Base-by-base conservation (phyloP, 129 eudicot species). In the Glebionis coronaria region DNA sequence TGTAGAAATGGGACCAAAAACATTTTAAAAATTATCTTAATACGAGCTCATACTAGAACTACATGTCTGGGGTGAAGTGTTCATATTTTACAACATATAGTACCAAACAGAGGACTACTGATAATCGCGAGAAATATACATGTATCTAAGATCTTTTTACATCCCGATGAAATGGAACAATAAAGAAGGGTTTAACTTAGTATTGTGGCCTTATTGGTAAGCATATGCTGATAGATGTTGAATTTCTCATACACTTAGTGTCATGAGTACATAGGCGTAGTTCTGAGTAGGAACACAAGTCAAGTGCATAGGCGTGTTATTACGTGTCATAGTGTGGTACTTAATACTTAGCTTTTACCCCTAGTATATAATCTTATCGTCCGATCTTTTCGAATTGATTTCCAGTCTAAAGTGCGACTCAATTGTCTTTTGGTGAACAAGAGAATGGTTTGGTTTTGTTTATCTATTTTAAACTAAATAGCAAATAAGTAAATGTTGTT, bases 81-180 rank as follows among this genome's bases (percentile, higher is more conserved):
- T 67, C 38, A 53, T 52, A 51, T 12, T 14, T 27, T 56, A 23
- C 15, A 20, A 10, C 28, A n/a, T n/a, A 53, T 21, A 54, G 21
- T 42, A 56, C 8, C 44, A 56, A 70, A 44, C 35, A 70, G 75
- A 59, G 49, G 44, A 70, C 64, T 25, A 56, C 3, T 8, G 3
- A 6, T 44, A 44, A 10, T 50, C 15, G 27, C 18, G 12, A 12
- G 29, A 27, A 29, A 31, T 12, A 19, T 23, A 9, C 25, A 69
- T 69, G 23, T 23, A 19, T 25, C 27, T 9, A 25, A 69, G 44
- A 4, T 40, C 23, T 38, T 38, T 53, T 12, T 20, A 13, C 55
- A 54, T 54, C 44, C 5, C 9, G 14, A 53, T 55, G 63, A 27
- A 44, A 9, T 56, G 56, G 15, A 29, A 56, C 44, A n/a, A 56